phyloP scores from a whole-genome alignment of 2,329 filamentous ascomycete species.

The Xylariaceae sp. region DNA sequence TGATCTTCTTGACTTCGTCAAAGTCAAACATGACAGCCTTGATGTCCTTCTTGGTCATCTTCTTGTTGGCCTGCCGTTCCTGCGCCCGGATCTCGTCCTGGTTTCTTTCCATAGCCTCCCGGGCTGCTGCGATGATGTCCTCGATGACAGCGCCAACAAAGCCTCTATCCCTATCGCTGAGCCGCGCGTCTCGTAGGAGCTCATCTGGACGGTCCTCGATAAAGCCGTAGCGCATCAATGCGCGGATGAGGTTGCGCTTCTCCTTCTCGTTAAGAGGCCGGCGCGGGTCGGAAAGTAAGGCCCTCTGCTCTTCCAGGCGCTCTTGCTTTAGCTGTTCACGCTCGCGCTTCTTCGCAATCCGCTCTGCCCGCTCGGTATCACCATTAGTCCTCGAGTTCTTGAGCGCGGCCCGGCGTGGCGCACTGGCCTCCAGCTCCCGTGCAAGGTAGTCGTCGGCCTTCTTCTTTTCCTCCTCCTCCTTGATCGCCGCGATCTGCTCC shows the following conservation, averaged over 20 bases:
- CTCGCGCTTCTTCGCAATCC: conserved; percentile 60
- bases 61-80: conserved; percentile 76
- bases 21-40: conserved; percentile 97
- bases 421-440: conserved; percentile 76
- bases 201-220: conserved; percentile 85
- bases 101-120: conserved; percentile 58
- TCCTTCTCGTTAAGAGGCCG: conserved; percentile 91
- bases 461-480: conserved; percentile 79
- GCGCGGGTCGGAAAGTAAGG: conserved; percentile 72
- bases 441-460: conserved; percentile 78
- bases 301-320: conserved; percentile 67
- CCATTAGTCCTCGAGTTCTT: conserved; percentile 47
- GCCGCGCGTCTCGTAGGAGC: conserved; percentile 78
- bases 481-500: conserved; percentile 83
- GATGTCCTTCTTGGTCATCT: conserved; percentile 90
- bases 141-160: conserved; percentile 70
- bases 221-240: conserved; percentile 85
- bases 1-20: conserved; percentile 86
- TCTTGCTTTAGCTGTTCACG: conserved; percentile 64
- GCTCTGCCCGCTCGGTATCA: conserved; percentile 59
- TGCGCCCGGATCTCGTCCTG: conserved; percentile 70
- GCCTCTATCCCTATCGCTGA: conserved; percentile 75
- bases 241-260: conserved; percentile 82
- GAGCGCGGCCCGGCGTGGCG: conserved; percentile 67
- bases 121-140: conserved; percentile 60